Conservation (phyloP, 805 yeast species). For the Metschnikowia proteae region DNA sequence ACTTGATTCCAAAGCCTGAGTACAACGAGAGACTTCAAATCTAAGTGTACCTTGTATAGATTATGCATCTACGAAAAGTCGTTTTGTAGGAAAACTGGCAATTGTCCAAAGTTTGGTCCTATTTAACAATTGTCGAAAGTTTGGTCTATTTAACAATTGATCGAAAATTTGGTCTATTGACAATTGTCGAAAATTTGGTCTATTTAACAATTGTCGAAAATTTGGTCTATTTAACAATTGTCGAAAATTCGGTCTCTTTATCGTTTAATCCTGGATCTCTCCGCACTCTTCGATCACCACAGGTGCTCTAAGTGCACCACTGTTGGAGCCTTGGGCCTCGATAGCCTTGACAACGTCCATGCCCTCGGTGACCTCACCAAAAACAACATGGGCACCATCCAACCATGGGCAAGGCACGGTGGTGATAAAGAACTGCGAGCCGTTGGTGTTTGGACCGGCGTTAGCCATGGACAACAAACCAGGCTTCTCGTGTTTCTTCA, state of each 20-base stretch:
- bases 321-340: constrained; percentile 22
- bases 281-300: constrained; percentile 29
- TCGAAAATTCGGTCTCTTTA: background rate
- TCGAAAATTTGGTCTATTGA: too few species aligned
- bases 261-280: constrained; percentile 19
- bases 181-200: too few species aligned
- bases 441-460: constrained; percentile 18
- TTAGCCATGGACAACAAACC: constrained; percentile 20
- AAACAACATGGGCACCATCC: constrained; percentile 26
- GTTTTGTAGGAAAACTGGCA: background rate
- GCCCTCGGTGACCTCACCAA: constrained; percentile 27
- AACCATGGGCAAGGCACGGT: constrained; percentile 25
- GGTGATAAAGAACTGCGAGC: constrained; percentile 19
- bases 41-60: constrained; percentile 16
- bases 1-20: constrained; percentile 36
- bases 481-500: constrained; percentile 16
- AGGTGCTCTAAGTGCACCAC: constrained; percentile 18
- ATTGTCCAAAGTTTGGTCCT: too few species aligned
- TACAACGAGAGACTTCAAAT: constrained; percentile 32
- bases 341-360: constrained; percentile 25
- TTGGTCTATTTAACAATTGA: too few species aligned
- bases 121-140: too few species aligned
- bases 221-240: too few species aligned
- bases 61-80: constrained; percentile 5
- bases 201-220: too few species aligned